A percentile compares a stretch with the other conserved stretches of the same genome.
Evolutionary conservation across 768 basidiomycete genomes (phyloP).

Genomic region (Boletus tylopilopsis): DNA sequence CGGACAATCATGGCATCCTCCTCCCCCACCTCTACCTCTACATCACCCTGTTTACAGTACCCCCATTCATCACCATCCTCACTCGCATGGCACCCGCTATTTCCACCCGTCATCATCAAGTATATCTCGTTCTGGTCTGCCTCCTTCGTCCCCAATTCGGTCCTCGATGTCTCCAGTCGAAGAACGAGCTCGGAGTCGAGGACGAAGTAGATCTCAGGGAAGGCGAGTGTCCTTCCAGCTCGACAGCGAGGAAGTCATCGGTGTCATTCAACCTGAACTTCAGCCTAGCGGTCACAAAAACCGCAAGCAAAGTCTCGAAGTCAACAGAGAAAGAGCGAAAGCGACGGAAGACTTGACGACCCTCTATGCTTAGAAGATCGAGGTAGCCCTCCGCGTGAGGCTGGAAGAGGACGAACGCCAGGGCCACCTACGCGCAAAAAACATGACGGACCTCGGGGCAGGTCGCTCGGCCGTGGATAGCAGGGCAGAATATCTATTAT

Average conservation of each 20-base stretch:
- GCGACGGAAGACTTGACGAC: neutral
- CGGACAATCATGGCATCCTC: slow-evolving; percentile 21
- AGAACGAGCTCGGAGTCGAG: slow-evolving; percentile 34
- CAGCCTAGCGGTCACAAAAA: slow-evolving; percentile 3
- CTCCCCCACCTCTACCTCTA: slow-evolving; percentile 2
- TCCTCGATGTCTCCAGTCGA: slow-evolving; percentile 29
- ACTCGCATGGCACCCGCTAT: slow-evolving; percentile 16
- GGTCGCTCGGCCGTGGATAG: slow-evolving; percentile 23
- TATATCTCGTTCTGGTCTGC: slow-evolving; percentile 44
- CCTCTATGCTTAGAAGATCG: slow-evolving; percentile 13
- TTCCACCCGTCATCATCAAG: slow-evolving; percentile 35
- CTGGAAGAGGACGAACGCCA: slow-evolving; percentile 25
- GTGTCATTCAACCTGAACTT: slow-evolving; percentile 3
- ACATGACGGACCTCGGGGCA: slow-evolving; percentile 15
- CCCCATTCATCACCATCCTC: slow-evolving; percentile 11
- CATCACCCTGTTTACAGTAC: slow-evolving; percentile 5
- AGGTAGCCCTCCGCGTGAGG: slow-evolving; percentile 7
- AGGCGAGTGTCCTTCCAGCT: slow-evolving; percentile 56
- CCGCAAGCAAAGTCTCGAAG: slow-evolving; percentile 5
- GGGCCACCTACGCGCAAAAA: slow-evolving; percentile 20
- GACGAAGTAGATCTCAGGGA: slow-evolving; percentile 50
- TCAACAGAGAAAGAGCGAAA: slow-evolving; percentile 14
- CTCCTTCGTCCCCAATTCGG: slow-evolving; percentile 48
- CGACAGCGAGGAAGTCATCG: slow-evolving; percentile 22
- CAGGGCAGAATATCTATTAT: slow-evolving; percentile 5